These are phyloP conservation scores for Pilaira anomala DNA, from an alignment of 192 early-diverging fungal genomes.

Conservation along the genomic window DNA sequence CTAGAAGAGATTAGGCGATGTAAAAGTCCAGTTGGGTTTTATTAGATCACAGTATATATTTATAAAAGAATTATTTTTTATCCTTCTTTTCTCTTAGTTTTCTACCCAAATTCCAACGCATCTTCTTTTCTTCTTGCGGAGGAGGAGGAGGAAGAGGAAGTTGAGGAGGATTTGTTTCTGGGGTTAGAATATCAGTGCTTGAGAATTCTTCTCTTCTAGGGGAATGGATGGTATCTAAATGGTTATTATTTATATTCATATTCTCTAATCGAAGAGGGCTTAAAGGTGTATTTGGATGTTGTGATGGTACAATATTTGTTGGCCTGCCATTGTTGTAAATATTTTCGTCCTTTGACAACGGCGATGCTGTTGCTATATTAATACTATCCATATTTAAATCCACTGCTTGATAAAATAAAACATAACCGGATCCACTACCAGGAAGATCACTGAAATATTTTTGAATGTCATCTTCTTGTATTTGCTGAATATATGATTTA, in stretches of 20 bases:
- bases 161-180: background rate
- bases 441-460: slow-evolving; percentile 81
- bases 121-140: slow-evolving; percentile 16
- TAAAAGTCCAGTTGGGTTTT: too few relatives aligned
- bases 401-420: slow-evolving; percentile 73
- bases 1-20: too few relatives aligned
- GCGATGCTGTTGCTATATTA: background rate
- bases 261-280: background rate
- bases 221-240: background rate
- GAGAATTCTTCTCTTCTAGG: background rate
- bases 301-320: background rate
- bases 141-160: background rate
- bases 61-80: background rate
- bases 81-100: slow-evolving; percentile 13
- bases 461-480: slow-evolving; percentile 72
- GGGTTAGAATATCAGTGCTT: background rate
- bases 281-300: background rate
- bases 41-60: too few relatives aligned
- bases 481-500: slow-evolving; percentile 38
- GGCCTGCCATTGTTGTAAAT: background rate
- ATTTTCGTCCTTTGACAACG: background rate
- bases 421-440: slow-evolving; percentile 73
- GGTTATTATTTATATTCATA: too few relatives aligned
- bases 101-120: slow-evolving; percentile 15
- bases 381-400: slow-evolving; percentile 30